Percentiles rank a stretch among this genome's conserved stretches.
These are phyloP conservation scores for Diaporthe australafricana DNA, from an alignment of 2,329 filamentous ascomycete species.

Conservation along the genomic window DNA sequence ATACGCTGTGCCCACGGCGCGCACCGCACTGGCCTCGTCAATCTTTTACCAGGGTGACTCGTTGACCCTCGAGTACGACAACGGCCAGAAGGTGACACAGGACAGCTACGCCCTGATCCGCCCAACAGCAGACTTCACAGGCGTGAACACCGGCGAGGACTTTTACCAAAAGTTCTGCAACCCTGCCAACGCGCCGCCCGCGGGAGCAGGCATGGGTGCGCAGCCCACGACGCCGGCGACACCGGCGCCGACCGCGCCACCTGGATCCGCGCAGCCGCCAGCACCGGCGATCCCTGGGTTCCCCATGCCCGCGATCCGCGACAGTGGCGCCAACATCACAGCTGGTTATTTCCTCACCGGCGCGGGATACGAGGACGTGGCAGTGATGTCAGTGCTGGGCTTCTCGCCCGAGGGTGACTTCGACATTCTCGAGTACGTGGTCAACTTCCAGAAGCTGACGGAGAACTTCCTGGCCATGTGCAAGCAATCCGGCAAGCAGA, in stretches of 20 bases:
- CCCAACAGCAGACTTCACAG: conserved; percentile 44
- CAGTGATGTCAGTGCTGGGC: conserved; percentile 45
- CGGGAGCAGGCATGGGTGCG: conserved; percentile 33
- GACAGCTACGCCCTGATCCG: conserved; percentile 44
- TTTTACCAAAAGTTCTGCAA: conserved; percentile 51
- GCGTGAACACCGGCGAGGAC: conserved; percentile 48
- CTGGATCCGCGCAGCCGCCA: conserved; percentile 17
- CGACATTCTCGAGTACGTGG: conserved; percentile 40
- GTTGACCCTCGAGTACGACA: conserved; percentile 49
- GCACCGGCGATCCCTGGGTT: conserved; percentile 43
- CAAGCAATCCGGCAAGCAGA: conserved; percentile 61
- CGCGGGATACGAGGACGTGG: conserved; percentile 48
- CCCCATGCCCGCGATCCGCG: conserved; percentile 46
- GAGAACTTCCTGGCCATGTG: conserved; percentile 57
- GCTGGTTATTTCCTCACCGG: conserved; percentile 51
- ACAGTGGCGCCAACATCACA: conserved; percentile 44
- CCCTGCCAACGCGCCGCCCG: conserved; percentile 36
- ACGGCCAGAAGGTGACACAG: conserved; percentile 45
- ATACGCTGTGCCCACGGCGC: conserved; percentile 42
- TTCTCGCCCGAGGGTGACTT: conserved; percentile 42
- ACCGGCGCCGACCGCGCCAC: conserved; percentile 26
- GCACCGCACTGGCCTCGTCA: conserved; percentile 41
- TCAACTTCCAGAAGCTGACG: conserved; percentile 43
- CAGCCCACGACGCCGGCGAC: background rate
- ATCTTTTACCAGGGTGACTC: conserved; percentile 45